phyloP scores from a whole-genome alignment of 148 eudicot species.

The Limonium bicolor region DNA sequence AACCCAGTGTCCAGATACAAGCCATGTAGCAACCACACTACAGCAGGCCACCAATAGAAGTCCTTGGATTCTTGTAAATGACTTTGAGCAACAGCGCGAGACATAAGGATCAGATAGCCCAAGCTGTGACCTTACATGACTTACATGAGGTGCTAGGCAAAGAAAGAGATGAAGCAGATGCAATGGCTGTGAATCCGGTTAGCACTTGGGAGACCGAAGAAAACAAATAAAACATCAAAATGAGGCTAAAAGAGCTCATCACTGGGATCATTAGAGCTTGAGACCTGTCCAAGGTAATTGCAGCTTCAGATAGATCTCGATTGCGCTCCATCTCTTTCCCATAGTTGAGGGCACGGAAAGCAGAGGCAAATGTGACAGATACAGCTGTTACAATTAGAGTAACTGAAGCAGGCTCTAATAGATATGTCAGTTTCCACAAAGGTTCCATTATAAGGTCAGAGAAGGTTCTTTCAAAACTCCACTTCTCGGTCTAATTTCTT shows the following conservation, averaged over 20 bases:
- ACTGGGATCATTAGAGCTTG: conserved; percentile 97
- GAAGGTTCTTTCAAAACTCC: conserved; percentile 3
- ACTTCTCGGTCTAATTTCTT: not conserved
- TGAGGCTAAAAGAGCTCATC: conserved; percentile 89
- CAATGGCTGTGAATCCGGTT: conserved; percentile 77
- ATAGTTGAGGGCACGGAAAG: conserved; percentile 77
- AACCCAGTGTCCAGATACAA: conserved; percentile 88
- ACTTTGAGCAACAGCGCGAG: conserved; percentile 74
- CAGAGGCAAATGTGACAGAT: conserved; percentile 78
- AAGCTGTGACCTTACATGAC: conserved; percentile 39
- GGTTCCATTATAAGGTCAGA: conserved; percentile 47
- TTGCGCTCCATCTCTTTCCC: conserved; percentile 95
- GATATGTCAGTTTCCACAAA: conserved; percentile 61
- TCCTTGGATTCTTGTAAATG: conserved; percentile 61
- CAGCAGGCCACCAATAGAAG: conserved; percentile 52
- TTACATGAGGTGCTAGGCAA: conserved; percentile 55
- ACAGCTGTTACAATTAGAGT: conserved; percentile 81
- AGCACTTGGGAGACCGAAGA: conserved; percentile 92
- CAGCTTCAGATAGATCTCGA: conserved; percentile 79
- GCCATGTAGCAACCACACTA: conserved; percentile 66
- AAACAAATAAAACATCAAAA: conserved; percentile 91
- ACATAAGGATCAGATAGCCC: conserved; percentile 71
- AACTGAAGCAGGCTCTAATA: conserved; percentile 85
- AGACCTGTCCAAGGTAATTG: conserved; percentile 82
- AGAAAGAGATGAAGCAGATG: conserved; percentile 70